These are phyloP conservation scores for Wakefieldia striispora DNA, from an alignment of 768 basidiomycete species.

Conservation along the genomic window DNA sequence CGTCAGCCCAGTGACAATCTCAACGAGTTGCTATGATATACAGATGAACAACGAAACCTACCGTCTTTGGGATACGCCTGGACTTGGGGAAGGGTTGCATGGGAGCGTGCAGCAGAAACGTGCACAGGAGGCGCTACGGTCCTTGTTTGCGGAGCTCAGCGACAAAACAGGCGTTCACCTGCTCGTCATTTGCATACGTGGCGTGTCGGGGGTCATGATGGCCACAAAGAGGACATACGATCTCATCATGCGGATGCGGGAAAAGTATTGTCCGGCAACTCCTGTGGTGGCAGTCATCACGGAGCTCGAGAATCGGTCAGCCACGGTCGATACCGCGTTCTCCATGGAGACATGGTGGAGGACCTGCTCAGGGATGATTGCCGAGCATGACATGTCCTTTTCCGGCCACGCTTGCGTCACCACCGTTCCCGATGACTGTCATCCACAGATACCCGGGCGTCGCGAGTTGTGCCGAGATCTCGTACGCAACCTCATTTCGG, in stretches of 20 bases:
- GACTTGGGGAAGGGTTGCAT: slow-evolving; percentile 24
- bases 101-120: slow-evolving; percentile 18
- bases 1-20: slow-evolving; percentile 17
- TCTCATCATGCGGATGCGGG: slow-evolving; percentile 13
- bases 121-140: slow-evolving; percentile 19
- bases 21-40: slow-evolving; percentile 11
- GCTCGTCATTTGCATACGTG: slow-evolving; percentile 27
- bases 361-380: slow-evolving; percentile 28
- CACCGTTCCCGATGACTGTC: slow-evolving; percentile 22
- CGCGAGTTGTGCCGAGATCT: slow-evolving; percentile 17
- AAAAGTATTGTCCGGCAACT: slow-evolving; percentile 10
- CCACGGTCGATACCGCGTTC: not conserved
- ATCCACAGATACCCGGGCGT: slow-evolving; percentile 22
- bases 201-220: slow-evolving; percentile 13
- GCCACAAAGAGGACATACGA: slow-evolving; percentile 20
- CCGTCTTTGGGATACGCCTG: slow-evolving; percentile 32
- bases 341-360: slow-evolving; percentile 42
- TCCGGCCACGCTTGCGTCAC: slow-evolving; percentile 40
- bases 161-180: slow-evolving; percentile 24
- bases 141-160: slow-evolving; percentile 21
- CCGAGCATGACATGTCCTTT: slow-evolving; percentile 29
- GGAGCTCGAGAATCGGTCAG: slow-evolving; percentile 28
- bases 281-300: slow-evolving; percentile 32
- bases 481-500: slow-evolving; percentile 17
- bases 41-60: slow-evolving; percentile 9